A percentile compares a stretch with the other conserved stretches of the same genome.
phyloP scores from a whole-genome alignment of 345 rosid genomes.

The Camelina laxa region DNA sequence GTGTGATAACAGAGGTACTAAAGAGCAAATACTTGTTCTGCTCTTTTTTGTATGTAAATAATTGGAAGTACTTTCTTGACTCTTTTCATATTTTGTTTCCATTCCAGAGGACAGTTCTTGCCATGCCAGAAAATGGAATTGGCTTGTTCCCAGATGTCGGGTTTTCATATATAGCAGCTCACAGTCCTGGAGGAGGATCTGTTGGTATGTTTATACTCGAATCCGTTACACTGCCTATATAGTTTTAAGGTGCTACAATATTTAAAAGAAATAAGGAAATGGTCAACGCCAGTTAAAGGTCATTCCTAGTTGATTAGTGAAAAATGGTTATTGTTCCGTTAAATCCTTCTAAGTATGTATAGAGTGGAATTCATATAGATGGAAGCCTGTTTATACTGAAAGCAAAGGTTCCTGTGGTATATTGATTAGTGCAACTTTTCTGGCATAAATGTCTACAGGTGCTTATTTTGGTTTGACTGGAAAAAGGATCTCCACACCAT shows the following conservation, averaged over 20 bases:
- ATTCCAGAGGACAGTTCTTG: slow-evolving; percentile 66
- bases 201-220: slow-evolving; percentile 59
- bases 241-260: background rate
- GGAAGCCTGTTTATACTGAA: background rate
- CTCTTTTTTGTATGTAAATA: background rate
- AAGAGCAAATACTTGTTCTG: background rate
- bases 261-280: slow-evolving; percentile 3
- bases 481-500: slow-evolving; percentile 74
- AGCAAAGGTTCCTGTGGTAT: background rate
- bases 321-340: background rate
- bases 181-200: slow-evolving; percentile 90
- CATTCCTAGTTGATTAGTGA: background rate
- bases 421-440: background rate
- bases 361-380: background rate
- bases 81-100: slow-evolving; percentile 33
- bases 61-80: background rate
- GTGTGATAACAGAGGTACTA: slow-evolving; percentile 84
- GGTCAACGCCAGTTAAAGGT: slow-evolving; percentile 5
- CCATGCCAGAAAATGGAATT: slow-evolving; percentile 98
- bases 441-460: slow-evolving; percentile 51
- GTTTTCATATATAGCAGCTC: slow-evolving; percentile 88
- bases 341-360: background rate
- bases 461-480: slow-evolving; percentile 90
- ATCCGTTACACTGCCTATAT: slow-evolving; percentile 12
- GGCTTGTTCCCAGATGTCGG: slow-evolving; percentile 99